A percentile compares a stretch with the other conserved stretches of the same genome.
These are phyloP conservation scores for Phytophthora hibernalis DNA, from an alignment of 352 stramenopile species.

Conservation along the genomic window DNA sequence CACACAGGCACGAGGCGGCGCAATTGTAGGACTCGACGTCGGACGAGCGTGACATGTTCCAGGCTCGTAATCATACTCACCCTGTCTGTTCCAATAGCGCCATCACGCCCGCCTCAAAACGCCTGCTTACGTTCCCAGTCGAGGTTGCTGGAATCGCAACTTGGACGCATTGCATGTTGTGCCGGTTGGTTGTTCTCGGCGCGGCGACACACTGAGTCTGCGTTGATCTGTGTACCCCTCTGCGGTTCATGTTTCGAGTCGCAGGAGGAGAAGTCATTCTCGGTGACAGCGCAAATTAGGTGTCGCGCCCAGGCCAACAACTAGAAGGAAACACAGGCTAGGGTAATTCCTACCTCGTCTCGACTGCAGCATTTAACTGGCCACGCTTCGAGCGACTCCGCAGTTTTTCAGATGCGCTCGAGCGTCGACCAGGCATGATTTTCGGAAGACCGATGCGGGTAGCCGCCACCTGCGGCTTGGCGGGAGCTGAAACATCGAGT, in stretches of 20 bases:
- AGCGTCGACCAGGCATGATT: constrained; percentile 23
- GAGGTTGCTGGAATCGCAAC: too few relatives aligned
- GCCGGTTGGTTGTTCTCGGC: too few relatives aligned
- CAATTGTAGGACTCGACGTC: constrained; percentile 10
- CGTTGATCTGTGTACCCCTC: too few relatives aligned
- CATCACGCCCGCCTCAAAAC: too few relatives aligned
- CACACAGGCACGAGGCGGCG: background rate
- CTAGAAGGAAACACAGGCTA: background rate
- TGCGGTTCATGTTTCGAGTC: too few relatives aligned
- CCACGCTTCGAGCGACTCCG: constrained; percentile 30
- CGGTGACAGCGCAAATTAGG: too few relatives aligned
- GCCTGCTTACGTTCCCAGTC: too few relatives aligned
- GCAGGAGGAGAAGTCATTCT: too few relatives aligned
- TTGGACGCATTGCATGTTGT: too few relatives aligned
- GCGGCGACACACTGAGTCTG: too few relatives aligned
- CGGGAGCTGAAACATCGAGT: background rate
- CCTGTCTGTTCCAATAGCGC: background rate
- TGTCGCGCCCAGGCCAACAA: too few relatives aligned
- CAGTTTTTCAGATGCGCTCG: constrained; percentile 36
- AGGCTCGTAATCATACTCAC: constrained; percentile 17
- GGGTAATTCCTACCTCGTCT: background rate
- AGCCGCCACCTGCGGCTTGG: constrained; percentile 11
- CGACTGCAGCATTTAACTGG: background rate
- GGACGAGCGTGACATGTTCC: constrained; percentile 14
- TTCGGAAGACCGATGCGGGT: constrained; percentile 19